Conservation (phyloP, 208 protist genomes). For the Spongospora subterranea region DNA sequence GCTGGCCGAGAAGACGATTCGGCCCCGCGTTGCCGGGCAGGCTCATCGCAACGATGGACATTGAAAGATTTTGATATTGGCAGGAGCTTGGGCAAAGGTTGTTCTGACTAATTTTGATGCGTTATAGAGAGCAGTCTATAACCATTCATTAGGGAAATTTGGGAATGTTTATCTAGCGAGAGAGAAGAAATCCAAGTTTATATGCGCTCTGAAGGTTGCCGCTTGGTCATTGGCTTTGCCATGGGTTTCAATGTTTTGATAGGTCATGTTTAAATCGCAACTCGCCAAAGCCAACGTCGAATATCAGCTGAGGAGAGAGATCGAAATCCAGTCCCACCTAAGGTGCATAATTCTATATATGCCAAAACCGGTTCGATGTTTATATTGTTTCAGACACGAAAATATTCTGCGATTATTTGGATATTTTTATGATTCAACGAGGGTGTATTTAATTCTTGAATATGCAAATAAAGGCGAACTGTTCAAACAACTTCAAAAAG, state of each 20-base stretch:
- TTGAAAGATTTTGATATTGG: slow-evolving; percentile 80
- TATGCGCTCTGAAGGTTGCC: slow-evolving; percentile 97
- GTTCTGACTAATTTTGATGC: slow-evolving; percentile 69
- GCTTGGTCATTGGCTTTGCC: slow-evolving; percentile 22
- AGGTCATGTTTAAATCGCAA: slow-evolving; percentile 89
- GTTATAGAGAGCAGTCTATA: slow-evolving; percentile 88
- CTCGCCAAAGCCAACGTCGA: slow-evolving; percentile 91
- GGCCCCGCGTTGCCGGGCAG: no score
- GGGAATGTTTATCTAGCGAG: slow-evolving; percentile 97
- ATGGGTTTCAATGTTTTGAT: neutral
- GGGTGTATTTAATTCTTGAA: slow-evolving; percentile 98
- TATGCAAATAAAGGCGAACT: slow-evolving; percentile 96
- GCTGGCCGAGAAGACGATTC: no score
- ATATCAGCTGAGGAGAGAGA: slow-evolving; percentile 95
- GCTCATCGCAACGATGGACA: slow-evolving; percentile 67
- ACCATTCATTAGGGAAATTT: slow-evolving; percentile 92
- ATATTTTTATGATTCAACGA: slow-evolving; percentile 95
- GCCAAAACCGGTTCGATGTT: neutral
- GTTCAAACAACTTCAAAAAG: slow-evolving; percentile 85
- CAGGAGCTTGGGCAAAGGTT: slow-evolving; percentile 76
- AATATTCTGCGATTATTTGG: slow-evolving; percentile 93
- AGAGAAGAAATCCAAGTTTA: slow-evolving; percentile 93
- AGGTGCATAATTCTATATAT: slow-evolving; percentile 64
- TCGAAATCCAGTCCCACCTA: slow-evolving; percentile 98
- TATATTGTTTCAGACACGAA: slow-evolving; percentile 85